Evolutionary conservation across 345 rosid species (phyloP).

Genomic region (Lepidium didymum): DNA sequence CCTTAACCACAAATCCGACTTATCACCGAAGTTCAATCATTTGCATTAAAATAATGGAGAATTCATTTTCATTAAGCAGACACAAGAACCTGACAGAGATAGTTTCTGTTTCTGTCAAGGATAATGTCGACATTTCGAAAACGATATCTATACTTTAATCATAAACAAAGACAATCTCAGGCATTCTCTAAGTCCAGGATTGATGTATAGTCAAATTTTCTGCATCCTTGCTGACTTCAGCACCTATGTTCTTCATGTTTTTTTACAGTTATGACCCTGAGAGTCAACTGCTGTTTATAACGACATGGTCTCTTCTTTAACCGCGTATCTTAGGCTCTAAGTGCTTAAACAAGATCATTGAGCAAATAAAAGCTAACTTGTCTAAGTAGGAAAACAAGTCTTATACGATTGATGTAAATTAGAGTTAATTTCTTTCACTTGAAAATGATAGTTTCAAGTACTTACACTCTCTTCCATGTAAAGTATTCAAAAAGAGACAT

Average conservation of each 20-base stretch:
- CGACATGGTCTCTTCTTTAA: no score
- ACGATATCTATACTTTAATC: not conserved
- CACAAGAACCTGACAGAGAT: no score
- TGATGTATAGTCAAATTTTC: no score
- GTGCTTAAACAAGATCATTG: no score
- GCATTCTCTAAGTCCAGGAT: no score
- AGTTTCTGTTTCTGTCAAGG: not conserved
- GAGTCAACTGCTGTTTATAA: no score
- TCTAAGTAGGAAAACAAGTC: not conserved
- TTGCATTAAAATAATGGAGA: no score
- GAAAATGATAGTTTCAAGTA: conserved; percentile 6
- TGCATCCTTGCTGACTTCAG: not conserved
- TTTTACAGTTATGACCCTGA: not conserved
- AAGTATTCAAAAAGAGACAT: no score
- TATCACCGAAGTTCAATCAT: not conserved
- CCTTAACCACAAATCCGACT: not conserved
- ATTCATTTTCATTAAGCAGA: no score
- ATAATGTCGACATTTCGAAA: conserved; percentile 2
- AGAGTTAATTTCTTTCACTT: not conserved
- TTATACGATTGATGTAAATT: not conserved
- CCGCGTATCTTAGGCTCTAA: no score
- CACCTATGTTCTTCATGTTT: not conserved
- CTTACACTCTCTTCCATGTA: no score
- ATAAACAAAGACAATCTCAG: not conserved
- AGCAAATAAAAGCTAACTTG: not conserved